These are phyloP conservation scores for Clohesyomyces aquaticus DNA, from an alignment of 495 filamentous ascomycete species.

Conservation along the genomic window DNA sequence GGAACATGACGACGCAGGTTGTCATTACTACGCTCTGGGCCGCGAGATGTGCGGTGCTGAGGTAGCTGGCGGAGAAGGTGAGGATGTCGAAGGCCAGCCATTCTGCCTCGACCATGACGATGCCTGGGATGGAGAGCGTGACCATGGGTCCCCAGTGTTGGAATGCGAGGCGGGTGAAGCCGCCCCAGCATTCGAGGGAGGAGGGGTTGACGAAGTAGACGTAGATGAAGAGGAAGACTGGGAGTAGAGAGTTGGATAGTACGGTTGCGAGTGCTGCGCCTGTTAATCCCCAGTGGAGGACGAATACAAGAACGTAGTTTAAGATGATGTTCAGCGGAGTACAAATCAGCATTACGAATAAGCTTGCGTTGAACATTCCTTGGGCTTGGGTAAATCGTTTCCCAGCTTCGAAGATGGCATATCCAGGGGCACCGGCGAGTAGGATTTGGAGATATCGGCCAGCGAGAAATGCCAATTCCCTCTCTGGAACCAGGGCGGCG, in stretches of 20 bases:
- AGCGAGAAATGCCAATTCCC: slow-evolving; percentile 35
- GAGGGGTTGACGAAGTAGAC: slow-evolving; percentile 25
- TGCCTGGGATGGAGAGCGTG: slow-evolving; percentile 36
- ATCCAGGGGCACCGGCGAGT: slow-evolving; percentile 37
- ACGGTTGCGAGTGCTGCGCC: slow-evolving; percentile 39
- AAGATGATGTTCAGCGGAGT: slow-evolving; percentile 41
- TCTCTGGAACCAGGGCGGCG: slow-evolving; percentile 27
- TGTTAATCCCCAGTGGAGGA: slow-evolving; percentile 30
- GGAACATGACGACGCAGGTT: slow-evolving; percentile 28
- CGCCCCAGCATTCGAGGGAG: slow-evolving; percentile 38
- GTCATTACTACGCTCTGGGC: slow-evolving; percentile 40
- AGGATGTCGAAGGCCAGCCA: slow-evolving; percentile 43
- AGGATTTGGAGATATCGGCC: slow-evolving; percentile 35
- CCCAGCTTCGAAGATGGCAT: slow-evolving; percentile 41
- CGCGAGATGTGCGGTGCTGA: slow-evolving; percentile 34
- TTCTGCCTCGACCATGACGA: slow-evolving; percentile 40
- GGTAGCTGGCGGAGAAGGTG: slow-evolving; percentile 30
- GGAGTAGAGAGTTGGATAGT: slow-evolving; percentile 34
- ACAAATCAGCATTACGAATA: slow-evolving; percentile 36
- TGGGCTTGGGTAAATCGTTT: slow-evolving; percentile 44
- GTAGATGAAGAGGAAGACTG: slow-evolving; percentile 34
- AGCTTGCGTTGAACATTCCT: slow-evolving; percentile 38
- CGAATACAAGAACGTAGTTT: slow-evolving; percentile 40
- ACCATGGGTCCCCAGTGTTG: slow-evolving; percentile 42
- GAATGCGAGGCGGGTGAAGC: slow-evolving; percentile 30